Base-by-base conservation (phyloP, 176 grass and related monocot species). In the Bolboschoenus planiculmis region DNA sequence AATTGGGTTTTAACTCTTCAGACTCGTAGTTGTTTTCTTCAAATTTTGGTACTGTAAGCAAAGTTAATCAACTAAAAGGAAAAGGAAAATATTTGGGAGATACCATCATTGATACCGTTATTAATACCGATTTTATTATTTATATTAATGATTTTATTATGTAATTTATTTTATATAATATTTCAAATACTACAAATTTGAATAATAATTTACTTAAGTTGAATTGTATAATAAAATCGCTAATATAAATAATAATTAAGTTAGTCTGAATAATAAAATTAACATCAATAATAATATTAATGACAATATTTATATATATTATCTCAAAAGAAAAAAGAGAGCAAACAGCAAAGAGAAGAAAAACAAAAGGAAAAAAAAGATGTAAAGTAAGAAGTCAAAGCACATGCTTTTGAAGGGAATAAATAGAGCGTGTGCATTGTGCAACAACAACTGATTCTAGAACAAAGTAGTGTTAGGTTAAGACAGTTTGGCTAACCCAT, bases 371-470 rank as follows among this genome's bases (percentile, higher is more conserved):
- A 53, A 77, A 77, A 77, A 46, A 2, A 10, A 51, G 53, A 77
- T 53, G 33, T 13, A 34, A 77, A 77, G 46, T 53, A 53, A 77
- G 26, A 77, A 77, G 46, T 77, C 72, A 77, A 82, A 65, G 80
- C 56, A 82, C 80, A 82, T 65, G 80, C 56, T 40, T 82, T 82
- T 82, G 80, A 66, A 48, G 36, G 26, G 18, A 61, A 40, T 47
- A 59, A 35, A 21, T 21, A 40, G 20, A 55, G 60, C 10, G 10
- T 23, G 55, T 81, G 79, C 31, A n/a, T n/a, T n/a, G n/a, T n/a
- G n/a, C n/a, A n/a, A n/a, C 79, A 82, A 24, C 79, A 64, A 82
- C 56, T 82, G 50, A 80, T 39, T 82, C 37, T 65, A 82, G 79
- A 82, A 82, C 58, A 82, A 43, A 64, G 5, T 2, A 39, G 50